A percentile compares a stretch with the other conserved stretches of the same genome.
These are phyloP conservation scores for Pseudogymnoascus sp. DNA, from an alignment of 2,329 filamentous ascomycete species.

Conservation along the genomic window DNA sequence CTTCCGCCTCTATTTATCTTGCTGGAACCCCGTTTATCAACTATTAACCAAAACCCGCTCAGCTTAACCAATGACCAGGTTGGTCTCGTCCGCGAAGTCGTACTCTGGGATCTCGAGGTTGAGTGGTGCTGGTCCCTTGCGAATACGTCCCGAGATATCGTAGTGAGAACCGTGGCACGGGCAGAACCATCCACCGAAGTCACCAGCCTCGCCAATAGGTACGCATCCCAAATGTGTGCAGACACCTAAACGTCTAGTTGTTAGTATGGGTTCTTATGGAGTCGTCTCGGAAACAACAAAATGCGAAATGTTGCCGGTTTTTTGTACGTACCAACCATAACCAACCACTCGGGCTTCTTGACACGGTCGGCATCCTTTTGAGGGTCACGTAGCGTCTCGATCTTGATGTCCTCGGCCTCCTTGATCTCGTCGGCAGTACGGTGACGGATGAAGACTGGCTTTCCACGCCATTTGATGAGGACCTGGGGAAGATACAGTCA, in stretches of 20 bases:
- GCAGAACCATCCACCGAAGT: conserved; percentile 99
- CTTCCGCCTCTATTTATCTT: conserved; percentile 27
- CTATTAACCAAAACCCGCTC: conserved; percentile 7
- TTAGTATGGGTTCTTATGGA: conserved; percentile 20
- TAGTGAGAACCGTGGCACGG: conserved; percentile 99
- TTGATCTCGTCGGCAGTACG: conserved; percentile 88
- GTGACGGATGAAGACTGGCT: conserved; percentile 99
- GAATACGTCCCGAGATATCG: conserved; percentile 97
- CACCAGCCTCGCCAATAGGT: conserved; percentile 95
- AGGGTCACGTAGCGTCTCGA: conserved; percentile 79
- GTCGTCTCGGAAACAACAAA: background rate
- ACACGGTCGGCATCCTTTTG: conserved; percentile 87
- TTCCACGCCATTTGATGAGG: conserved; percentile 99
- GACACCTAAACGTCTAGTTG: conserved; percentile 54
- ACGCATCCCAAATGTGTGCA: conserved; percentile 99
- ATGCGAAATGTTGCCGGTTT: background rate
- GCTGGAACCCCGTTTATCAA: conserved; percentile 17
- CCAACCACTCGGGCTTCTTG: conserved; percentile 96
- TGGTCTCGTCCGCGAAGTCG: conserved; percentile 84
- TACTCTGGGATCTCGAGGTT: conserved; percentile 94
- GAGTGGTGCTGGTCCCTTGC: conserved; percentile 92
- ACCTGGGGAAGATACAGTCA: conserved; percentile 45
- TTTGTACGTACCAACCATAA: conserved; percentile 74
- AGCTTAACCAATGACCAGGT: conserved; percentile 84
- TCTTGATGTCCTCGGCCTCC: conserved; percentile 82